These are phyloP conservation scores for Quercus tomentella DNA, from an alignment of 331 rosid species.

Conservation along the genomic window DNA sequence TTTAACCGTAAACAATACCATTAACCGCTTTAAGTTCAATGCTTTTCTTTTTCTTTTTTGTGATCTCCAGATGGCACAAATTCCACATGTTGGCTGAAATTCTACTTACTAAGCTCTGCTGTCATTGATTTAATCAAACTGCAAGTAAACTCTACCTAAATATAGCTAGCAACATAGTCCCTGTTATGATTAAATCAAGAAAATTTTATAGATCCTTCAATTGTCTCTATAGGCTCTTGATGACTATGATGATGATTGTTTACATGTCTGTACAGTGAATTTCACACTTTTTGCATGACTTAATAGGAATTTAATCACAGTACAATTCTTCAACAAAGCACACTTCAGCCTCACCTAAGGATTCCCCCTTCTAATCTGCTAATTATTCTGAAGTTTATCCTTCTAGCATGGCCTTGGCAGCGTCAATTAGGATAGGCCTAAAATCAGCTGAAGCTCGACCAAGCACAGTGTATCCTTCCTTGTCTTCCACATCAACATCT, in stretches of 20 bases:
- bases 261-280: background rate
- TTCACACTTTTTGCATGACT: background rate
- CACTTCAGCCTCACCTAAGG: background rate
- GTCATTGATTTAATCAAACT: background rate
- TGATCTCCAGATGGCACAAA: no score
- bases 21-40: no score
- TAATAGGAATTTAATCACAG: background rate
- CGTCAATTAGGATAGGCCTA: slow-evolving; percentile 61
- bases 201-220: background rate
- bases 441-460: slow-evolving; percentile 75
- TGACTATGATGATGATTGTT: no score
- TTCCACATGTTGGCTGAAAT: no score
- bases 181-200: background rate
- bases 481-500: slow-evolving; percentile 80
- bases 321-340: slow-evolving; percentile 4
- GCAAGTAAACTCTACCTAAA: background rate
- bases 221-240: background rate
- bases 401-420: slow-evolving; percentile 90
- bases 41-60: no score
- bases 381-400: slow-evolving; percentile 23
- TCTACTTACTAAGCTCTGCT: background rate
- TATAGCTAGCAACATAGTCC: background rate
- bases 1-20: no score
- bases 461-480: slow-evolving; percentile 92
- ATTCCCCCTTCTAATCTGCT: background rate